These are phyloP conservation scores for Sphaerostilbella broomeana DNA, from an alignment of 2,329 filamentous ascomycete species.

Conservation along the genomic window DNA sequence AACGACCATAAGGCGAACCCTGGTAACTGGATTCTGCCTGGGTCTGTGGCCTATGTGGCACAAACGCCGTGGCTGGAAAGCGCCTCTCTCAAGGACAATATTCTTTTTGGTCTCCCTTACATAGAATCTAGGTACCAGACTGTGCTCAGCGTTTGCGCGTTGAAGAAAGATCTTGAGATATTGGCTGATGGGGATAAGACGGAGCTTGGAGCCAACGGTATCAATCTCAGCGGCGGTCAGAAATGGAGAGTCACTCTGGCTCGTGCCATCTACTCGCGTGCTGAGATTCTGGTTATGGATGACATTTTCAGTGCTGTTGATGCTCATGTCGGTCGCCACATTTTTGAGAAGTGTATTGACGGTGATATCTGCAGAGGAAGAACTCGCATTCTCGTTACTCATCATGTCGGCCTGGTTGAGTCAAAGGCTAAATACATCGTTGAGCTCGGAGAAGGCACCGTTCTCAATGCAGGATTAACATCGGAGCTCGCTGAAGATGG, in stretches of 20 bases:
- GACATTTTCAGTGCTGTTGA: slow-evolving; percentile 82
- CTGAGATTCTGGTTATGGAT: slow-evolving; percentile 69
- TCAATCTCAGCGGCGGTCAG: slow-evolving; percentile 78
- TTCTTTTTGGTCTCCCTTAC: slow-evolving; percentile 67
- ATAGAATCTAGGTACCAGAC: slow-evolving; percentile 63
- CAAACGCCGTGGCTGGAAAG: slow-evolving; percentile 86
- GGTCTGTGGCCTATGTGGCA: slow-evolving; percentile 66
- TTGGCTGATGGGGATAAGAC: slow-evolving; percentile 71
- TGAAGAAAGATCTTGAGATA: slow-evolving; percentile 70
- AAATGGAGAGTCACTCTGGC: slow-evolving; percentile 78
- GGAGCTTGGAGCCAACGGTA: slow-evolving; percentile 77
- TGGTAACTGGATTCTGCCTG: slow-evolving; percentile 62
- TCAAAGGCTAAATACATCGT: slow-evolving; percentile 68
- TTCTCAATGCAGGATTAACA: slow-evolving; percentile 57
- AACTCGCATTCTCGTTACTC: slow-evolving; percentile 73
- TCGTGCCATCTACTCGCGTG: slow-evolving; percentile 71
- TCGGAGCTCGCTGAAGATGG: slow-evolving; percentile 57
- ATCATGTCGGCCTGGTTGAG: slow-evolving; percentile 67
- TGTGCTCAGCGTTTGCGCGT: slow-evolving; percentile 64
- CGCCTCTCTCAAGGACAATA: slow-evolving; percentile 69
- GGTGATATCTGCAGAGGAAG: slow-evolving; percentile 62
- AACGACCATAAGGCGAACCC: slow-evolving; percentile 56
- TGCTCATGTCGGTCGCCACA: slow-evolving; percentile 70
- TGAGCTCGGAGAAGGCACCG: slow-evolving; percentile 61
- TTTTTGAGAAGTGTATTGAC: slow-evolving; percentile 69